phyloP scores from a whole-genome alignment of 768 basidiomycete genomes.

The Mycena floridula region DNA sequence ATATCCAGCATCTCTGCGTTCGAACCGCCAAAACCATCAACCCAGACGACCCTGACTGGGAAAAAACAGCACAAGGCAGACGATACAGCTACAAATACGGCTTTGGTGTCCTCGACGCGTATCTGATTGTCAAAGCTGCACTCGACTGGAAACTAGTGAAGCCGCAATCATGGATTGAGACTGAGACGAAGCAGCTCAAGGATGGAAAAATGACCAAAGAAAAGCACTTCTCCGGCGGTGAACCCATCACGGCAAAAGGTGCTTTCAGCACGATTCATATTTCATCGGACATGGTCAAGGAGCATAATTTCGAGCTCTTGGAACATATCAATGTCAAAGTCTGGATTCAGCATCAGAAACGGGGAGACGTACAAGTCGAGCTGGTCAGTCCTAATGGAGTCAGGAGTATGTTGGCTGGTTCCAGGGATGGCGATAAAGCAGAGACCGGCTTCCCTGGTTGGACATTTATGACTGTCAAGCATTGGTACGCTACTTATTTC shows the following conservation, averaged over 20 bases:
- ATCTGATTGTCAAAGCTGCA: constrained; percentile 74
- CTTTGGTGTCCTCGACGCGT: constrained; percentile 84
- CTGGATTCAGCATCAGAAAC: constrained; percentile 78
- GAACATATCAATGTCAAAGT: constrained; percentile 93
- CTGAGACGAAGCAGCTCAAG: constrained; percentile 61
- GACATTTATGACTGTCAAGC: constrained; percentile 97
- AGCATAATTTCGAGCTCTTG: constrained; percentile 76
- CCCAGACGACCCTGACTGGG: constrained; percentile 91
- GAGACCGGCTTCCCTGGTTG: constrained; percentile 78
- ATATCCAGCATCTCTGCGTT: constrained; percentile 87
- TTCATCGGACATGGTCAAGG: constrained; percentile 56
- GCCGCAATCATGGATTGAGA: constrained; percentile 93
- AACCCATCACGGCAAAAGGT: constrained; percentile 60
- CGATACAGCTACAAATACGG: constrained; percentile 88
- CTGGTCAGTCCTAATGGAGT: constrained; percentile 80
- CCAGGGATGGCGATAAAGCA: constrained; percentile 59
- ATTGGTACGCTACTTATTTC: constrained; percentile 60
- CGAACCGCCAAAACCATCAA: constrained; percentile 75
- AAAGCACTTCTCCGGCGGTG: constrained; percentile 55
- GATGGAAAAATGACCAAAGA: constrained; percentile 51
- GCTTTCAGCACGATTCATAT: constrained; percentile 58
- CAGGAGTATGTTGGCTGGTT: constrained; percentile 75
- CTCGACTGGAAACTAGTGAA: constrained; percentile 83
- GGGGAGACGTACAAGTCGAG: constrained; percentile 94
- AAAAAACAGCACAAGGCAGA: constrained; percentile 66